These are phyloP conservation scores for Fusarium sp. DNA, from an alignment of 2,329 filamentous ascomycete species.

Conservation along the genomic window DNA sequence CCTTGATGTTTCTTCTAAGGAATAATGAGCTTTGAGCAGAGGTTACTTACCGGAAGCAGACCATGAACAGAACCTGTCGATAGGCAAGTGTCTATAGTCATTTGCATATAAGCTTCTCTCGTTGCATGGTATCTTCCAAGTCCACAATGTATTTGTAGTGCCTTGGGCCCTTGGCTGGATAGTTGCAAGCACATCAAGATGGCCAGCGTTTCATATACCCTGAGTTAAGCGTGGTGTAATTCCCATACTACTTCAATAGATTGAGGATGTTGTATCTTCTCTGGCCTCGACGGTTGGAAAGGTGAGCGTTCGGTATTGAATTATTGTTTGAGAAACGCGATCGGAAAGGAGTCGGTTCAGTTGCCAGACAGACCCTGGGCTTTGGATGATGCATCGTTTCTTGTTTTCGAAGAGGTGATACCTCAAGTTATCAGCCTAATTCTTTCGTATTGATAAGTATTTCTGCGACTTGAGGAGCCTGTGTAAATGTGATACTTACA, in stretches of 20 bases:
- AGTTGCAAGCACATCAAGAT: neutral
- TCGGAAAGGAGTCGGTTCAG: neutral
- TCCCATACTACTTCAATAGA: fast-evolving
- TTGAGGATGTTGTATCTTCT: neutral
- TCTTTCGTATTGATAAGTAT: neutral
- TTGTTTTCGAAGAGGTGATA: neutral
- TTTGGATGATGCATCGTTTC: neutral
- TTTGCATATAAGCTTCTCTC: neutral
- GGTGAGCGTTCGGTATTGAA: neutral
- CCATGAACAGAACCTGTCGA: neutral
- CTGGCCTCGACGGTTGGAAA: fast-evolving
- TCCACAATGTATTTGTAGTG: fast-evolving
- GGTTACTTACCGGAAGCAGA: neutral
- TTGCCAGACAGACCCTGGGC: neutral
- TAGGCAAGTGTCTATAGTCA: too few species aligned
- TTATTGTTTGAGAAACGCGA: neutral
- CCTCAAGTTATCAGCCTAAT: fast-evolving
- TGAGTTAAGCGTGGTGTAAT: neutral
- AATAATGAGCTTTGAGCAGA: neutral
- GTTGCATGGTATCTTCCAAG: neutral
- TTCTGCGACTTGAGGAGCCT: fast-evolving
- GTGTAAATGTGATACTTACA: neutral
- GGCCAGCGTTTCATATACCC: neutral
- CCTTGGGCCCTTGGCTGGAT: neutral
- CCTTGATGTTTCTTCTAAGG: neutral